Conservation (phyloP, 345 rosid genomes). For the Carallia pectinifolia region DNA sequence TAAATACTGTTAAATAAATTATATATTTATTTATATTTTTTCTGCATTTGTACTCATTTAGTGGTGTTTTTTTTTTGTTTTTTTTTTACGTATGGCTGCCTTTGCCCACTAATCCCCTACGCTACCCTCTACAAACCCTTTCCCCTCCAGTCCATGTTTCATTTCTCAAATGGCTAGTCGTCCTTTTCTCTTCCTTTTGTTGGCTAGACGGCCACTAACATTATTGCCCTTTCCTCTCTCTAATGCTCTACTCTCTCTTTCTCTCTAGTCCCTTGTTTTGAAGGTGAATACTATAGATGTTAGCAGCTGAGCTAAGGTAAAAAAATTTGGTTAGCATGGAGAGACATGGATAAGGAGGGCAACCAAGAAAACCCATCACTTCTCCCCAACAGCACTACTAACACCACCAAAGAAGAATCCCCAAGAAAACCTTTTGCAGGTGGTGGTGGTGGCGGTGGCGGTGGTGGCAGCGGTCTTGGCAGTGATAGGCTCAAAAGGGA, state of each 20-base stretch:
- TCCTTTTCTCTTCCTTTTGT: constrained; percentile 3
- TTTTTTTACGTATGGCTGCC: constrained; percentile 32
- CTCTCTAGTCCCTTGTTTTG: background rate
- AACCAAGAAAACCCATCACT: constrained; percentile 44
- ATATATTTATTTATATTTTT: no score
- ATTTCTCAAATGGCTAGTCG: background rate
- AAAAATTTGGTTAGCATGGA: constrained; percentile 33
- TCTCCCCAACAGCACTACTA: constrained; percentile 20
- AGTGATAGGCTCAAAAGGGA: constrained; percentile 79
- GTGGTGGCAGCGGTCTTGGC: constrained; percentile 20
- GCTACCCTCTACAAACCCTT: background rate
- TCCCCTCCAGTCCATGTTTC: constrained; percentile 1
- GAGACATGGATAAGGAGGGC: constrained; percentile 66
- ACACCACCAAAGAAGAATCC: constrained; percentile 30
- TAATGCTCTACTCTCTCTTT: constrained; percentile 26
- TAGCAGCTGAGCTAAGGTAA: constrained; percentile 33
- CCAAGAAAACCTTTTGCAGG: constrained; percentile 31
- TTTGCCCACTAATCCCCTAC: constrained; percentile 36
- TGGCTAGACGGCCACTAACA: constrained; percentile 12
- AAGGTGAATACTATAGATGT: constrained; percentile 7
- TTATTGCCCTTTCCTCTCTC: background rate
- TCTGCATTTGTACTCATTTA: no score
- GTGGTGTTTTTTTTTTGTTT: no score
- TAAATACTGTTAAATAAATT: no score
- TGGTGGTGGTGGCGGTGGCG: constrained; percentile 9